Base-by-base conservation (phyloP, 257 asterid genomes). In the Ilex asprella region DNA sequence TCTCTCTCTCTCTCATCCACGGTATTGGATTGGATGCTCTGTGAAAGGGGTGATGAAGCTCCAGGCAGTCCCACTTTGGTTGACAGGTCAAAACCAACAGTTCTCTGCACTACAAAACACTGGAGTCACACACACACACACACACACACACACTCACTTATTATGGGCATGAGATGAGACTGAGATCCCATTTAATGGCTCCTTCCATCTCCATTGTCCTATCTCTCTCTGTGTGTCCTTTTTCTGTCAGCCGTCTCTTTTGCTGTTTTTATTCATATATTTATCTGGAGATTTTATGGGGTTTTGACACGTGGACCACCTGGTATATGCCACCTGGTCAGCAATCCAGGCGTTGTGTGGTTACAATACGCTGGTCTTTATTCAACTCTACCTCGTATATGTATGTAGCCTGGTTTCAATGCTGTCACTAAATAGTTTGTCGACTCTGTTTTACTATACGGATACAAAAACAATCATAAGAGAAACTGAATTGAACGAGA, bases 221-320 rank as follows among this genome's bases (percentile, higher is more conserved):
- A 58, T 58, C 66, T 39, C 59, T 55, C 41, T 35, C 41, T 35
- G 41, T 2, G 2, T 35, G 7, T 35, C 27, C 66, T 63, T 63
- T 39, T 43, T 44, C 15, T 30, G 66, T 21, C 14, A 21, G 39
- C 16, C 47, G 55, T 49, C 53, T 6, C 57, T 57, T 57, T 46
- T 3, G 57, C 60, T 60, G 10, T 60, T 66, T 46, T 21, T 21
- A 21, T 21, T 21, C 27, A 21, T 21, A 21, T 68, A 16, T 30
- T 13, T 64, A 43, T 53, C 64, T 39, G 29, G 21, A 49, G 56
- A 70, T 56, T 3, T 53, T 50, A 31, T 68, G 57, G 78, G 75
- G 78, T 31, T 39, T 55, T 44, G 69, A 59, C 78, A 78, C 70
- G 70, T 74, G 71, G 62, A 55, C 30, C 10, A 13, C 55, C 47